Evolutionary conservation across 169 alveolate species (phyloP).

Genomic region (Eimeria maxima): DNA sequence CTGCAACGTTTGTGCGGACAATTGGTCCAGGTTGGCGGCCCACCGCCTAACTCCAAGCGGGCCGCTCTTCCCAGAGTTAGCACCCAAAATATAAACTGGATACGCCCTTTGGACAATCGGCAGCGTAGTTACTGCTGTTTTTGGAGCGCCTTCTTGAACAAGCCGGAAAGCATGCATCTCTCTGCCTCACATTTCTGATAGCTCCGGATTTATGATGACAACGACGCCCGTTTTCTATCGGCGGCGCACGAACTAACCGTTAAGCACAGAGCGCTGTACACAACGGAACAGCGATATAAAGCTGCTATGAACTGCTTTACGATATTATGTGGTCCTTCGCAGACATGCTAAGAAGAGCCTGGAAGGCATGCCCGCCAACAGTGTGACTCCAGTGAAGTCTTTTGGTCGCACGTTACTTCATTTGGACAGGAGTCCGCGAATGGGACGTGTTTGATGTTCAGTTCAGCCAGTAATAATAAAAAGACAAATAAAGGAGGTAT

Average conservation of each 20-base stretch:
- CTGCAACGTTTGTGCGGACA: background rate
- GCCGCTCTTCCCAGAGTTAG: background rate
- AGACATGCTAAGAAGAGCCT: background rate
- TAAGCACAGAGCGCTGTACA: background rate
- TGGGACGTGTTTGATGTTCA: background rate
- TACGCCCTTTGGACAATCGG: slow-evolving; percentile 5
- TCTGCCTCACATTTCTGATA: slow-evolving; percentile 14
- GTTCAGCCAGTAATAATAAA: slow-evolving; percentile 11
- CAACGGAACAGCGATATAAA: background rate
- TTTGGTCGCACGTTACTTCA: background rate
- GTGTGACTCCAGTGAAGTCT: background rate
- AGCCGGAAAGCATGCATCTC: slow-evolving; percentile 49
- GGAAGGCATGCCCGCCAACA: slow-evolving; percentile 20
- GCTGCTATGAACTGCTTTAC: background rate
- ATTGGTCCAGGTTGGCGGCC: background rate
- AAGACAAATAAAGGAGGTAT: background rate
- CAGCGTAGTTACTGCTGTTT: background rate
- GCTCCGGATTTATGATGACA: background rate
- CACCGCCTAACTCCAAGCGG: slow-evolving; percentile 10
- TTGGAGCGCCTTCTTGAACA: slow-evolving; percentile 10
- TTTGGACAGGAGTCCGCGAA: background rate
- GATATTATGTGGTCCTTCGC: background rate
- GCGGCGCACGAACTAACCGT: slow-evolving; percentile 13
- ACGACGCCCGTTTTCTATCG: background rate
- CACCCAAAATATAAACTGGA: background rate